Evolutionary conservation across 192 early-diverging fungal genomes (phyloP).

Genomic region (Chytriomyces confervae): DNA sequence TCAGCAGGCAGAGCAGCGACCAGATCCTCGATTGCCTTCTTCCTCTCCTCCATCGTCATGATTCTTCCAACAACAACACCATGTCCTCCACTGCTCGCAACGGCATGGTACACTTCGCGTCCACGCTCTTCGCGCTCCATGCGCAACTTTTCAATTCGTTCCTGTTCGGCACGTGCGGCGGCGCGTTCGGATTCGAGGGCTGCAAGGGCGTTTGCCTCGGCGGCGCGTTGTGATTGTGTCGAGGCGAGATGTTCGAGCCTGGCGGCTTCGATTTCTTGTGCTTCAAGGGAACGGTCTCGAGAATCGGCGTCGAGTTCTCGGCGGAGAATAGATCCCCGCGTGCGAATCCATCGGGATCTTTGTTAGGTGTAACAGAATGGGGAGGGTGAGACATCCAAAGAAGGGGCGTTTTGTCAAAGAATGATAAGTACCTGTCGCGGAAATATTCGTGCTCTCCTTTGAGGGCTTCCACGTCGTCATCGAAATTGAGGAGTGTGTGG

Average conservation of each 20-base stretch:
- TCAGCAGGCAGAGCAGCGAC: conserved; percentile 75
- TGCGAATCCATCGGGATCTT: conserved; percentile 77
- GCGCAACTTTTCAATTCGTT: conserved; percentile 52
- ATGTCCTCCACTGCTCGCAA: conserved; percentile 27
- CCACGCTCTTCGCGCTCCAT: conserved; percentile 46
- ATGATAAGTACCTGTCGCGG: conserved; percentile 66
- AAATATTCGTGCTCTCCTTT: conserved; percentile 75
- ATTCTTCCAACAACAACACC: conserved; percentile 57
- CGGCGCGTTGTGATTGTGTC: conserved; percentile 18
- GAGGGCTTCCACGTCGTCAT: conserved; percentile 74
- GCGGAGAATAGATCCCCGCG: conserved; percentile 60
- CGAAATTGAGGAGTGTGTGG: conserved; percentile 63
- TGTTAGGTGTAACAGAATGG: not conserved
- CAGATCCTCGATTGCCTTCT: conserved; percentile 67
- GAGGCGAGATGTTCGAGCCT: not conserved
- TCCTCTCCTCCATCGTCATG: conserved; percentile 73
- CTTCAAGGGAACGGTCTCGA: conserved; percentile 61
- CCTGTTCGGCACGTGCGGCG: conserved; percentile 56
- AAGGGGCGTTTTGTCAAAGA: not conserved
- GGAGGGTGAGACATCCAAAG: not conserved
- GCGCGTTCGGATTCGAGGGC: conserved; percentile 54
- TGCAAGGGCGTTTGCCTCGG: conserved; percentile 61
- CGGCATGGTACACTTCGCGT: conserved; percentile 38
- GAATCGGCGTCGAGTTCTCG: conserved; percentile 76
- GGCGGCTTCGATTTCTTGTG: conserved; percentile 27